Evolutionary conservation across 2,329 filamentous ascomycete genomes (phyloP), one percentile per base, ranked within the genome.

Genomic region (Colletotrichum zoysiae): DNA sequence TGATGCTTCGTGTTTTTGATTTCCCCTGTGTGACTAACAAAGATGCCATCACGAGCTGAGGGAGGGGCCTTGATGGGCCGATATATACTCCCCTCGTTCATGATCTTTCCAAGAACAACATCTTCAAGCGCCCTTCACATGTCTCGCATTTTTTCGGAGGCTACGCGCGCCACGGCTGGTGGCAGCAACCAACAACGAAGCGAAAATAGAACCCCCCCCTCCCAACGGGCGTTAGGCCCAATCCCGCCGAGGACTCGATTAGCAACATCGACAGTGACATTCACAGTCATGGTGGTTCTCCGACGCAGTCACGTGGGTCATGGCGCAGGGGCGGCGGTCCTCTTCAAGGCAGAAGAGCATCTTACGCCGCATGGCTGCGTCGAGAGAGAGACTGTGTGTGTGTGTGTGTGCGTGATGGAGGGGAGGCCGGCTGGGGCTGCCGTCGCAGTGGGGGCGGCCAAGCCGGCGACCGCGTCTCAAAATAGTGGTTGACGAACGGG

Each of bases 391-490:
- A 42, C 11, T 3, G 40, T 9, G 12, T 4, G 40, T 5, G 40
- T 14, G 16, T 40, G 38, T 9, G 9, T 30, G 30, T 30, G 30
- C 4, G 30, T 30, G 30, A 30, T 5, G 30, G 40, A 16, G 5
- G 8, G 20, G 20, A 20, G 44, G 44, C 18, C 7, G 50, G 14
- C 16, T 60, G 58, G 2, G 58, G 26, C 26, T 33, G 26, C 40
- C 46, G 46, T 46, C 42, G 55, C 18, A 26, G 38, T 59, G 69
- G 53, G 58, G 55, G 51, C 59, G 58, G 69, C 69, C 58, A 63
- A 71, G 69, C 58, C 65, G 46, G 50, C 42, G 35, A 23, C n/a
- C n/a, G 23, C 23, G 65, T 64, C 57, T 58, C 57, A 68, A 68
- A 71, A 62, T 62, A 71, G 64, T 58, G 51, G 57, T 44, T 18